Base-by-base conservation (phyloP, 2,329 filamentous ascomycete genomes). In the Fusarium acutatum region DNA sequence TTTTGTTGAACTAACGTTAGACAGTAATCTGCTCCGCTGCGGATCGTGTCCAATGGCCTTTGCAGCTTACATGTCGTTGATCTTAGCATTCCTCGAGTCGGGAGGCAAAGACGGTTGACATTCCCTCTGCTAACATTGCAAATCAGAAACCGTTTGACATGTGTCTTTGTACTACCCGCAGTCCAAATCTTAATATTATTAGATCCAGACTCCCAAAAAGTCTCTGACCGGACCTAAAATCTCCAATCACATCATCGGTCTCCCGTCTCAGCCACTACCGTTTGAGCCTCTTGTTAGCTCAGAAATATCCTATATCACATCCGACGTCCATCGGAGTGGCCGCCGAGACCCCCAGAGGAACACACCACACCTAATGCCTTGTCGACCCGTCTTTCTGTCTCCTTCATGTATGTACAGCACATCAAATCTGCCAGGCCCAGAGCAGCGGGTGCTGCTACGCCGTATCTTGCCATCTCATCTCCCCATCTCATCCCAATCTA, bases 121-220 rank as follows among this genome's bases (percentile, higher is more conserved):
- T 74, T 74, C 62, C 71, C 35, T 41, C 30, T 44, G 24, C 41
- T 34, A 43, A 30, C n/a, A 41, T 61, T 40, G 44, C 65, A 52
- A 52, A 69, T 64, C 44, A 58, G 50, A 65, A 69, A 69, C 67
- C 67, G 65, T 69, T 69, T 53, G 34, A 69, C 50, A 69, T 69
- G 59, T 69, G 65, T 64, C 67, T 47, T 34, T 35, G 32, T 50
- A 18, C 30, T 28, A 63, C 32, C 56, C 49, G 57, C 40, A 41
- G 20, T 38, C 56, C 43, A 32, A 57, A 65, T 65, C 40, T 64
- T 57, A 41, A 35, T 41, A 32, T 43, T 65, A 26, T 58, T 49
- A 49, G 40, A 28, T 34, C 54, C 12, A 49, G 54, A 12, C 59
- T 22, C 44, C 6, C 28, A 17, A 26, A 13, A 17, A 57, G 32